Percentiles rank a stretch among this genome's conserved stretches.
Evolutionary conservation across 176 grass and related monocot species (phyloP).

Genomic region (Triticum monococcum): DNA sequence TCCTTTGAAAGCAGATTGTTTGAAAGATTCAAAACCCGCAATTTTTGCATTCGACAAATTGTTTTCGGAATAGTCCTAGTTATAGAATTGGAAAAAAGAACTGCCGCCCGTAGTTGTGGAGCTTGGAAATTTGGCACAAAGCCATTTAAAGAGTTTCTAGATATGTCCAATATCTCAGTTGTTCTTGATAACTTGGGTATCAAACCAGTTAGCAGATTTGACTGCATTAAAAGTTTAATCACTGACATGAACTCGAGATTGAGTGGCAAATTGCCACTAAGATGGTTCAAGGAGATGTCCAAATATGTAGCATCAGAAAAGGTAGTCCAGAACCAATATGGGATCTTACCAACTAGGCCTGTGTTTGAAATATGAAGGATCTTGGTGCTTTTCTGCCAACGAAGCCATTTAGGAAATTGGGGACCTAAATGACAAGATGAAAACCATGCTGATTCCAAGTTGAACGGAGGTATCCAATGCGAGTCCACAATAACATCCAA

Average conservation of each 20-base stretch:
- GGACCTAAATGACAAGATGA: not conserved
- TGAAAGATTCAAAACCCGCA: not conserved
- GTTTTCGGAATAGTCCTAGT: not conserved
- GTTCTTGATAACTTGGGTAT: not conserved
- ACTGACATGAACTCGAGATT: slow-evolving; percentile 3
- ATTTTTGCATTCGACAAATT: not conserved
- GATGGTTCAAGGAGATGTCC: not conserved
- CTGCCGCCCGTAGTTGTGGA: not conserved
- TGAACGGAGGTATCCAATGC: slow-evolving; percentile 31
- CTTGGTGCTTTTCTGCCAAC: not conserved
- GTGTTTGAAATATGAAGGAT: not conserved
- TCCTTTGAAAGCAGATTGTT: not conserved
- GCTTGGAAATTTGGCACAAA: not conserved
- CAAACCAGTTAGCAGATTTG: slow-evolving; percentile 3
- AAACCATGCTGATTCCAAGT: not conserved
- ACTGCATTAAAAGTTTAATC: not conserved
- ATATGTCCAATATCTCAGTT: not conserved
- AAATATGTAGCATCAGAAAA: not conserved
- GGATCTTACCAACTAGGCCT: not conserved
- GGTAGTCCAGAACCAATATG: slow-evolving; percentile 32
- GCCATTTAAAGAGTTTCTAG: not conserved
- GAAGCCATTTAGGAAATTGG: not conserved
- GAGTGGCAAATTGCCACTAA: no score
- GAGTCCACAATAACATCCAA: not conserved
- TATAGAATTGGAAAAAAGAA: not conserved